phyloP scores from a whole-genome alignment of 2,329 filamentous ascomycete species.

The Fusarium sp. region DNA sequence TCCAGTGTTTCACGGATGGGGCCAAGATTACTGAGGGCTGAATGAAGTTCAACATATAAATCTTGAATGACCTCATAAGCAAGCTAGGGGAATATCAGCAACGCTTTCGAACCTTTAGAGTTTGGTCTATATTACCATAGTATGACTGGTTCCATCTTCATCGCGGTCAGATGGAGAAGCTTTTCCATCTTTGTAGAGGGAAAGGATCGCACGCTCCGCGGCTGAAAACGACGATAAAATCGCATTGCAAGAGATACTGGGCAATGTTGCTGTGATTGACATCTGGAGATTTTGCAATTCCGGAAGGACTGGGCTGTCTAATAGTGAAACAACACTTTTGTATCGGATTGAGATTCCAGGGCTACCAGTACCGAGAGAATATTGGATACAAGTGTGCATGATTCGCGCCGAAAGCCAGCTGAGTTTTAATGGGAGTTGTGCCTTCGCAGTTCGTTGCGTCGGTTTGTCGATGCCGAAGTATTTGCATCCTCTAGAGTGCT shows the following conservation, averaged over 20 bases:
- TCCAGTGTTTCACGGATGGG: no score
- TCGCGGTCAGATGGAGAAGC: not conserved
- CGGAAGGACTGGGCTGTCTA: not conserved
- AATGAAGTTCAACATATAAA: no score
- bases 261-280: no score
- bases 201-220: not conserved
- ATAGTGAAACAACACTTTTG: accelerated
- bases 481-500: not conserved
- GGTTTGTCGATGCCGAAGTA: not conserved
- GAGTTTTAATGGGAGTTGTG: not conserved
- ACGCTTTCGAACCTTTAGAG: not conserved
- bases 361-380: not conserved
- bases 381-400: not conserved
- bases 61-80: no score
- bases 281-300: not conserved
- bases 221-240: not conserved
- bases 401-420: not conserved
- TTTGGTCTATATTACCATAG: not conserved
- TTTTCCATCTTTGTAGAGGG: not conserved
- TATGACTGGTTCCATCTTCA: accelerated
- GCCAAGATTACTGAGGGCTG: no score
- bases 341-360: not conserved
- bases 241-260: no score
- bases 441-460: not conserved
- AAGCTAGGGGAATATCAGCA: no score